These are phyloP conservation scores for Gelatoporia subvermispora DNA, from an alignment of 768 basidiomycete species.

Conservation along the genomic window DNA sequence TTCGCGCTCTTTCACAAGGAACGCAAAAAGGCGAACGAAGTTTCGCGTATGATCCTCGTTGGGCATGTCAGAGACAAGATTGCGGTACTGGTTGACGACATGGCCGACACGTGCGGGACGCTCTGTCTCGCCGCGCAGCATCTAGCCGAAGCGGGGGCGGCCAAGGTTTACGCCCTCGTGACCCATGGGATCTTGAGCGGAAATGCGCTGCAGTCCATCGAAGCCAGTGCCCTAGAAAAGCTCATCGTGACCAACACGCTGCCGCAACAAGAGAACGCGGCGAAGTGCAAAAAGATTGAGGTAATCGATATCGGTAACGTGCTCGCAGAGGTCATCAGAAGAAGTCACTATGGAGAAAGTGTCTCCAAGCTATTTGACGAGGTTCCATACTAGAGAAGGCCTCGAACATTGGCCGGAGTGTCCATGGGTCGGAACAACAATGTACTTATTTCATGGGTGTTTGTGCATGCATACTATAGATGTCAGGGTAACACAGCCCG, in stretches of 20 bases:
- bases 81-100: conserved; percentile 96
- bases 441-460: background rate
- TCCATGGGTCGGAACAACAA: conserved; percentile 8
- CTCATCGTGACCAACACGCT: conserved; percentile 98
- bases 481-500: too few relatives aligned
- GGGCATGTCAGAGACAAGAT: conserved; percentile 90
- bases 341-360: conserved; percentile 97
- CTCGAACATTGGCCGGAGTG: background rate
- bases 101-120: conserved; percentile 97
- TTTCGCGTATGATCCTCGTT: conserved; percentile 92
- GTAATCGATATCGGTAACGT: conserved; percentile 94
- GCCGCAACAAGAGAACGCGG: conserved; percentile 78
- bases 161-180: conserved; percentile 85
- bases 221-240: conserved; percentile 77
- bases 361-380: conserved; percentile 86
- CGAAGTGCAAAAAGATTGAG: conserved; percentile 73
- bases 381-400: conserved; percentile 65
- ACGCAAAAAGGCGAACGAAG: conserved; percentile 93
- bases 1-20: conserved; percentile 99
- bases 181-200: conserved; percentile 96
- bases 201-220: conserved; percentile 72
- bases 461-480: too few relatives aligned
- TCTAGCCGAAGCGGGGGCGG: conserved; percentile 83
- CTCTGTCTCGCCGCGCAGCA: conserved; percentile 88
- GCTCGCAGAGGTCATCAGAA: conserved; percentile 91